Evolutionary conservation across 2,329 filamentous ascomycete species (phyloP).

Genomic region (Tolypocladium album): DNA sequence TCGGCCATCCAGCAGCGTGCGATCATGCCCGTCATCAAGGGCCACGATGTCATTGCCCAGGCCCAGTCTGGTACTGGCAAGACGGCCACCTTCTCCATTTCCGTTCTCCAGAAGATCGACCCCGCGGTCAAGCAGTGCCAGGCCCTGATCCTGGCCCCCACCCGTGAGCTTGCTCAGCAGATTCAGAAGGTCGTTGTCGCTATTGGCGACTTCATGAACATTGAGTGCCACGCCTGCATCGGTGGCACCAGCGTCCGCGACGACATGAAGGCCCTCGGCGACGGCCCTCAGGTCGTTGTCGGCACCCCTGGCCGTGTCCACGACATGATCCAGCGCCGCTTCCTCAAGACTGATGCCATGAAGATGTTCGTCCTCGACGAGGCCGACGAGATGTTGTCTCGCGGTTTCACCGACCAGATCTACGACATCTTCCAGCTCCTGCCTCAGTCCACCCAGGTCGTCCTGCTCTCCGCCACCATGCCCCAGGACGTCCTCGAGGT

Average conservation of each 20-base stretch:
- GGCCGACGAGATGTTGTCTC: constrained; percentile 98
- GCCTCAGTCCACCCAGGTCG: constrained; percentile 95
- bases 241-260: constrained; percentile 97
- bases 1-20: constrained; percentile 99
- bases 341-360: constrained; percentile 94
- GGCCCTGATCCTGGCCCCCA: constrained; percentile 94
- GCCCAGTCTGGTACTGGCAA: constrained; percentile 99
- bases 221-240: constrained; percentile 98
- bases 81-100: constrained; percentile 99
- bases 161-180: constrained; percentile 96
- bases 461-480: constrained; percentile 96
- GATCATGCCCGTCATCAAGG: constrained; percentile 99
- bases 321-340: constrained; percentile 98
- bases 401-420: constrained; percentile 99
- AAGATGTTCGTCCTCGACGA: constrained; percentile 99
- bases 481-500: constrained; percentile 98
- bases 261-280: constrained; percentile 95
- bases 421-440: constrained; percentile 99
- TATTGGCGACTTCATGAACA: constrained; percentile 98
- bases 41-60: constrained; percentile 98
- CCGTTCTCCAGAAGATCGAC: constrained; percentile 97
- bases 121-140: constrained; percentile 90
- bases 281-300: constrained; percentile 93
- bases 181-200: constrained; percentile 99
- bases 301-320: constrained; percentile 97